Base-by-base conservation (phyloP, 805 yeast genomes). In the Saitoella complicata region DNA sequence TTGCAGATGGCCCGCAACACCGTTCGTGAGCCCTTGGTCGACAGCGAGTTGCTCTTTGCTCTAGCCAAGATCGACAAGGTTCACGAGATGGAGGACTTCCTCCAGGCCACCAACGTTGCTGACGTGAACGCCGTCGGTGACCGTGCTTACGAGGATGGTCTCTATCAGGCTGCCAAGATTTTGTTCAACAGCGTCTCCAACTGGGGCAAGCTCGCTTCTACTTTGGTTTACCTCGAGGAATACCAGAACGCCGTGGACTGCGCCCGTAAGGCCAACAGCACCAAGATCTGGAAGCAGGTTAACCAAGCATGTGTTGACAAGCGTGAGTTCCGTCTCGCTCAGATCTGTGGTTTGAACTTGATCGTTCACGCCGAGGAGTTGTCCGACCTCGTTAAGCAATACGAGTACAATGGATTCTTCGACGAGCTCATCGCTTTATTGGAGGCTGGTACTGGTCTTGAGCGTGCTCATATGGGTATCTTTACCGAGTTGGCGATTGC, bases 401-500 rank as follows among this genome's bases (percentile, higher is more conserved):
- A 91, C 61, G 96, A 91, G 66, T 70, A 73, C 60, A 75, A 80
- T 53, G 98, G 98, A 39, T 84, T 85, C 65, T 87, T 87, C 66
- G 81, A 78, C 53, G 95, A 91, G 69, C 71, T 91, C 52, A 83
- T 88, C 51, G 76, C 95, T 11, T 73, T 91, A 57, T 85, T 91
- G 57, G 98, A 91, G 65, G 88, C 86, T 56, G 97, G 97, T 52
- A 72, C 91, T 48, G 93, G 95, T 38, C 72, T 91, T 54, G 98
- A 91, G 70, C 82, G 98, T 63, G 98, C 98, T 36, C 98, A 91
- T 61, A 91, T 91, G 98, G 98, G 97, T 55, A 88, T 91, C 96
- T 91, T 91, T 63, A 91, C 98, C 7, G 96, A 87, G 65, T 72
- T 91, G 55, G 95, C 97, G 21, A 72, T 83, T 41, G 70, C 91